A percentile compares a stretch with the other conserved stretches of the same genome.
Conservation (phyloP, 352 stramenopile genomes). For the Pythium monospermum region DNA sequence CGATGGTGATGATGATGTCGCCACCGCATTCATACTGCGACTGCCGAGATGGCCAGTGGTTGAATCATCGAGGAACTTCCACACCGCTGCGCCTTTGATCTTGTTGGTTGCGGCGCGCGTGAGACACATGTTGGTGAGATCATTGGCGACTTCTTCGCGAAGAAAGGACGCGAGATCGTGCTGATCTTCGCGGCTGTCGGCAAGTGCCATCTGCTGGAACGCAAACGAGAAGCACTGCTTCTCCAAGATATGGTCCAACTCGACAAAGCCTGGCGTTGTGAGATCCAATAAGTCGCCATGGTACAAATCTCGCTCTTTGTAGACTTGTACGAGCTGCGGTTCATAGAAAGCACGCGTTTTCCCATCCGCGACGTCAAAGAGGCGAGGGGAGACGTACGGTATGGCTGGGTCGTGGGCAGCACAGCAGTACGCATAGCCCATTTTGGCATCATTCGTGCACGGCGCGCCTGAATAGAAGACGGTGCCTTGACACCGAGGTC, state of each 20-base stretch:
- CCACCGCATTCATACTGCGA: no score
- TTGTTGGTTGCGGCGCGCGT: constrained; percentile 37
- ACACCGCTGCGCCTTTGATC: constrained; percentile 35
- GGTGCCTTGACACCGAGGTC: constrained; percentile 18
- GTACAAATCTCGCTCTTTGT: constrained; percentile 31
- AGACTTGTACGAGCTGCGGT: constrained; percentile 20
- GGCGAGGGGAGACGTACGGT: constrained; percentile 24
- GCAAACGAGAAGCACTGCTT: constrained; percentile 41
- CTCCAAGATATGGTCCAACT: constrained; percentile 43
- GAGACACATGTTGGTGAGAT: constrained; percentile 36
- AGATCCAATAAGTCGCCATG: constrained; percentile 30
- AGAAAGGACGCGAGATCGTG: constrained; percentile 22
- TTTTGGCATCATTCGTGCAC: constrained; percentile 25
- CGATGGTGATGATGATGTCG: no score
- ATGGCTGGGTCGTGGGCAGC: constrained; percentile 28
- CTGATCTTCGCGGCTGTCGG: constrained; percentile 13
- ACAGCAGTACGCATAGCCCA: constrained; percentile 31
- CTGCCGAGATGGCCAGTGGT: constrained; percentile 27
- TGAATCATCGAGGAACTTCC: constrained; percentile 36
- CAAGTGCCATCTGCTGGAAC: constrained; percentile 25
- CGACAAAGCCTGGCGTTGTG: constrained; percentile 19
- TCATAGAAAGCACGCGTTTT: constrained; percentile 22
- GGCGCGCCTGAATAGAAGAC: constrained; percentile 4
- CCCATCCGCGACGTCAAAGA: constrained; percentile 28
- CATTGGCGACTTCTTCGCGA: constrained; percentile 27